Base-by-base conservation (phyloP, 441 rosid species). In the Manihot esculenta region DNA sequence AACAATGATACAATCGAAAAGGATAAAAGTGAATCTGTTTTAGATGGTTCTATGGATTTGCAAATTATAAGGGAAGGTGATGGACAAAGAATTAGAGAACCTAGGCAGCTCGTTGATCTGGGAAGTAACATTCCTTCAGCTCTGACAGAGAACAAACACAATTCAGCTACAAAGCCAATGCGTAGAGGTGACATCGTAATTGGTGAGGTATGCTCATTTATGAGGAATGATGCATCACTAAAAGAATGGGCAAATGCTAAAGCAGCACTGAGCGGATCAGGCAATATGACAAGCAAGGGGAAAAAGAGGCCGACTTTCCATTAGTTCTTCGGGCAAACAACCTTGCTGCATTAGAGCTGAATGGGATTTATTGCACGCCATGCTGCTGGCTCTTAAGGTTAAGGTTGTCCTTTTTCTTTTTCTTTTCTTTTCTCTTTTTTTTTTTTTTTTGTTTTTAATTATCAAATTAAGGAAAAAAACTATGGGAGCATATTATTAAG, bases 181-280 rank as follows among this genome's bases (percentile, higher is more conserved):
- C 21, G 70, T 8, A 8, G 1, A 11, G 65, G 59, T n/a, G 79
- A 56, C 51, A 68, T 69, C 71, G 71, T 79, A 60, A 75, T 75
- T 1, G 87, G 84, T 8, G 92, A 81, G 69, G 81, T 83, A 73
- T 89, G 94, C 78, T 77, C 73, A 6, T 93, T 95, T 73, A 87
- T 91, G 91, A 87, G 98, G 83, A 91, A 82, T 66, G 81, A 82
- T 11, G 77, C 86, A 69, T 95, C 99, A 18, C 33, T 87, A 73
- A 86, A 84, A 67, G 92, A 91, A 69, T 91, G 93, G 96, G 83
- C 79, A 5, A 84, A 76, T 24, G 74, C 86, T 35, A 91, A 91
- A 81, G 89, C 91, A 60, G 83, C 88, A 30, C 67, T 89, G 20
- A 81, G 77, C 30, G 83, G 84, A 56, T 83, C 84, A 1, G 77